Evolutionary conservation across 1,139 yeast genomes (phyloP).

Genomic region (Lodderomyces theae): DNA sequence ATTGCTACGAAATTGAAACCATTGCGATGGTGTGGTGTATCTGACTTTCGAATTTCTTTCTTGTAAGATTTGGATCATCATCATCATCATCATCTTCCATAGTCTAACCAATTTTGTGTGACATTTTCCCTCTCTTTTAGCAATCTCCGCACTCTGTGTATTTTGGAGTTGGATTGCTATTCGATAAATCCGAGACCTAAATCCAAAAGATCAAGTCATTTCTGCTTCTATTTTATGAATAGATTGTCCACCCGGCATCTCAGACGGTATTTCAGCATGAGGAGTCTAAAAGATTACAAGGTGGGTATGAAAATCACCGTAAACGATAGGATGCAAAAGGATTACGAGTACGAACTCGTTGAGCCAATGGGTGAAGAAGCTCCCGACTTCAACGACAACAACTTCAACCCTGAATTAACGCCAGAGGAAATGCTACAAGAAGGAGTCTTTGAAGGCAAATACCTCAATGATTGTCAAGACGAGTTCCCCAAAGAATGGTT

Average conservation of each 20-base stretch:
- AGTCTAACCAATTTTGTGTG: too few relatives aligned
- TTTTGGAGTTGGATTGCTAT: too few relatives aligned
- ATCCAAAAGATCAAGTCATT: too few relatives aligned
- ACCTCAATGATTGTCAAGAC: constrained; percentile 6
- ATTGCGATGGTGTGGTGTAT: too few relatives aligned
- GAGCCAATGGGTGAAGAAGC: constrained; percentile 6
- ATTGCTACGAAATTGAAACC: too few relatives aligned
- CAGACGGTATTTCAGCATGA: constrained; percentile 4
- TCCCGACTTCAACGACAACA: constrained; percentile 4
- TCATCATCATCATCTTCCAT: too few relatives aligned
- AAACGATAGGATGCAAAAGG: constrained; percentile 8
- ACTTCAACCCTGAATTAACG: not conserved
- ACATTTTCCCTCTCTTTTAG: too few relatives aligned
- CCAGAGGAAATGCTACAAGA: constrained; percentile 2
- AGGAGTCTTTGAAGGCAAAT: constrained; percentile 8
- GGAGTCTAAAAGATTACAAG: constrained; percentile 6
- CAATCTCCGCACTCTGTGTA: too few relatives aligned
- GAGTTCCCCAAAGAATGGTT: constrained; percentile 9
- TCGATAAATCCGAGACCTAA: too few relatives aligned
- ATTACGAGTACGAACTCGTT: constrained; percentile 5
- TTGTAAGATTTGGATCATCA: too few relatives aligned
- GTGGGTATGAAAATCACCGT: constrained; percentile 5
- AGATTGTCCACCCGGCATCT: not conserved
- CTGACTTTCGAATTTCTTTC: too few relatives aligned
- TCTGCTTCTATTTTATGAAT: not conserved